These are phyloP conservation scores for Dipteronia dyeriana DNA, from an alignment of 345 rosid species.

Conservation along the genomic window DNA sequence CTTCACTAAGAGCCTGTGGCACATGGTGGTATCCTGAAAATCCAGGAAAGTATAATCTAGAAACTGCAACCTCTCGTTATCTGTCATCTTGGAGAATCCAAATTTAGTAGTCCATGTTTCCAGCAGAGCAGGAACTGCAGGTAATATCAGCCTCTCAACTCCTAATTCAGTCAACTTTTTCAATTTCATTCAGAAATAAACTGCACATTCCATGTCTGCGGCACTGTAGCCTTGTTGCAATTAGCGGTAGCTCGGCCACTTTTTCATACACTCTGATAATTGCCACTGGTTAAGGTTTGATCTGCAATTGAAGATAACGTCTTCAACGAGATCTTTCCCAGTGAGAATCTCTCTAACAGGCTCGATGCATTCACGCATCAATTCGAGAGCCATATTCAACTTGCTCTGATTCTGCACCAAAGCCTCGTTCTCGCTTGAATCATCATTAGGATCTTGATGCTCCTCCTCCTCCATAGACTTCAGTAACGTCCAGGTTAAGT, in stretches of 20 bases:
- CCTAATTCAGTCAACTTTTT: slow-evolving; percentile 49
- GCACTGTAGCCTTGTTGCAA: slow-evolving; percentile 45
- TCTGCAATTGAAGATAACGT: slow-evolving; percentile 49
- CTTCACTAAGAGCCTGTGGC: slow-evolving; percentile 43
- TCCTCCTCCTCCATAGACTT: slow-evolving; percentile 33
- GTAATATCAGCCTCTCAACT: slow-evolving; percentile 50
- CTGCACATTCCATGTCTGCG: slow-evolving; percentile 58
- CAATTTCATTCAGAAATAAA: slow-evolving; percentile 47
- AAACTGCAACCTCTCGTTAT: slow-evolving; percentile 37
- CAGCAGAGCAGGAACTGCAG: slow-evolving; percentile 41
- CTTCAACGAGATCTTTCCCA: slow-evolving; percentile 62
- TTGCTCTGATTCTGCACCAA: slow-evolving; percentile 40
- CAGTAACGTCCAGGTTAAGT: slow-evolving; percentile 64
- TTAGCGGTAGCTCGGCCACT: slow-evolving; percentile 61
- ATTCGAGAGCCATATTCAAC: slow-evolving; percentile 50
- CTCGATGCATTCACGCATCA: slow-evolving; percentile 79
- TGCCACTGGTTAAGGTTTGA: slow-evolving; percentile 53
- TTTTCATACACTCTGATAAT: slow-evolving; percentile 54
- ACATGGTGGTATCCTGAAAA: slow-evolving; percentile 50
- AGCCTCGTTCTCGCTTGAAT: slow-evolving; percentile 10
- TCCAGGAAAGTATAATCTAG: slow-evolving; percentile 40
- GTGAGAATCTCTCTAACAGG: slow-evolving; percentile 50
- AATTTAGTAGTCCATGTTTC: slow-evolving; percentile 50
- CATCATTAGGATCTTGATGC: slow-evolving; percentile 1
- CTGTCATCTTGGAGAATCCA: slow-evolving; percentile 46